Percentiles rank a stretch among this genome's conserved stretches.
Evolutionary conservation across 2,329 filamentous ascomycete genomes (phyloP).

Genomic region (Hyphodiscus sp.): DNA sequence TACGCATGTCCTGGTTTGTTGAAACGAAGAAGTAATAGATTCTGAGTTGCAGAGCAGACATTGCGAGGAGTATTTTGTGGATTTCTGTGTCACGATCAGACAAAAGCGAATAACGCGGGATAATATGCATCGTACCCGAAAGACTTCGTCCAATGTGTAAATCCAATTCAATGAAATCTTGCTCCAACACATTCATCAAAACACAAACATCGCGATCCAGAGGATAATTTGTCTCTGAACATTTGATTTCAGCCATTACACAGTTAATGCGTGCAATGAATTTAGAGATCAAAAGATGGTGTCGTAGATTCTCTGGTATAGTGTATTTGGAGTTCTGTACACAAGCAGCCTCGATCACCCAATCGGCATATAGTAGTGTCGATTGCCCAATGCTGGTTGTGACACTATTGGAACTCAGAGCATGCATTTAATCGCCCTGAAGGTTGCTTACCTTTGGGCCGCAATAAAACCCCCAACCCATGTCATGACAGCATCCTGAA

Average conservation of each 20-base stretch:
- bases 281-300: conserved; percentile 1
- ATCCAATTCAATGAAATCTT: conserved; percentile 1
- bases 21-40: conserved; percentile 4
- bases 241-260: conserved; percentile 1
- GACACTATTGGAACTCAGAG: not conserved
- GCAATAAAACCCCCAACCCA: conserved; percentile 5
- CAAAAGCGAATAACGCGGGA: not conserved
- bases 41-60: conserved; percentile 1
- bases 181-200: conserved; percentile 1
- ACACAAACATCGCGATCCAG: not conserved
- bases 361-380: not conserved
- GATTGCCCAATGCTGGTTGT: conserved; percentile 1
- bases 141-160: not conserved
- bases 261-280: conserved; percentile 1
- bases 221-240: not conserved
- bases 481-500: conserved; percentile 1
- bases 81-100: not conserved
- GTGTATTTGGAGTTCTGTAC: not conserved
- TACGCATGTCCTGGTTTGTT: not conserved
- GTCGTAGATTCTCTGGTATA: conserved; percentile 3
- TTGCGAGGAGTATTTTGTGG: conserved; percentile 1
- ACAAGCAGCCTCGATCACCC: conserved; percentile 5
- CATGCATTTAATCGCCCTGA: not conserved
- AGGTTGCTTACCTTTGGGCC: not conserved
- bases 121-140: not conserved